phyloP scores from a whole-genome alignment of 2,329 filamentous ascomycete species.

The Aspergillus texensis region DNA sequence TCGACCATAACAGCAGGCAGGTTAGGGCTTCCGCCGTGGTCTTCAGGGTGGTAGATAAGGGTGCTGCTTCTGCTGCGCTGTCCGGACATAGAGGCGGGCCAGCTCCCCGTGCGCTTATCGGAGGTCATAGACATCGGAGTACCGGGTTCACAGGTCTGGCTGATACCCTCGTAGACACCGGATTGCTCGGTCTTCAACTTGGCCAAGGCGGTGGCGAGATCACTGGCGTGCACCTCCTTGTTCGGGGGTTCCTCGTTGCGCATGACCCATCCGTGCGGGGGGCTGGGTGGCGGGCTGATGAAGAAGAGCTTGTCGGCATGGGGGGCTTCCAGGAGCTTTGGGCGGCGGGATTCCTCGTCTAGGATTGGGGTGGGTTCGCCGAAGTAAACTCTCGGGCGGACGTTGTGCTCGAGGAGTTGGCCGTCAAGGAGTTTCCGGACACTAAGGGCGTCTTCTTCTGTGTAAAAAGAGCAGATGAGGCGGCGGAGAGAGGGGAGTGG shows the following conservation, averaged over 20 bases:
- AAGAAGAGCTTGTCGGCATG: conserved; percentile 66
- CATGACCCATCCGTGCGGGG: conserved; percentile 67
- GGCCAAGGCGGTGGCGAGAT: conserved; percentile 60
- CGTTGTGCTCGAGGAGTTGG: conserved; percentile 32
- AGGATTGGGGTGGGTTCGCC: conserved; percentile 54
- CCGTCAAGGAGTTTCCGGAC: conserved; percentile 49
- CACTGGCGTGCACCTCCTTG: conserved; percentile 65
- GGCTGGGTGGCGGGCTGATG: conserved; percentile 65
- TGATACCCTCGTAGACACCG: conserved; percentile 1
- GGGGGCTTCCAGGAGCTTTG: conserved; percentile 57
- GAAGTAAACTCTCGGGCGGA: conserved; percentile 54
- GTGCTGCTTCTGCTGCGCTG: conserved; percentile 57
- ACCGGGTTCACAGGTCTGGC: conserved; percentile 27
- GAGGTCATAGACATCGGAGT: conserved; percentile 40
- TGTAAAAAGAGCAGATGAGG: conserved; percentile 54
- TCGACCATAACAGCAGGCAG: conserved; percentile 67
- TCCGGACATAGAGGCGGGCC: conserved; percentile 32
- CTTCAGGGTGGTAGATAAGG: conserved; percentile 64
- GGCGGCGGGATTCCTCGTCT: conserved; percentile 33
- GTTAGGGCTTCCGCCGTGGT: conserved; percentile 62
- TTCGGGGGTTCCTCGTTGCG: conserved; percentile 66
- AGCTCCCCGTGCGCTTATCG: conserved; percentile 35
- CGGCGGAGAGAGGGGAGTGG: conserved; percentile 54
- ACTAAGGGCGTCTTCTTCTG: conserved; percentile 43
- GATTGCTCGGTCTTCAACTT: conserved; percentile 46